Evolutionary conservation across 148 eudicot species (phyloP).

Genomic region (Rhododendron molle): DNA sequence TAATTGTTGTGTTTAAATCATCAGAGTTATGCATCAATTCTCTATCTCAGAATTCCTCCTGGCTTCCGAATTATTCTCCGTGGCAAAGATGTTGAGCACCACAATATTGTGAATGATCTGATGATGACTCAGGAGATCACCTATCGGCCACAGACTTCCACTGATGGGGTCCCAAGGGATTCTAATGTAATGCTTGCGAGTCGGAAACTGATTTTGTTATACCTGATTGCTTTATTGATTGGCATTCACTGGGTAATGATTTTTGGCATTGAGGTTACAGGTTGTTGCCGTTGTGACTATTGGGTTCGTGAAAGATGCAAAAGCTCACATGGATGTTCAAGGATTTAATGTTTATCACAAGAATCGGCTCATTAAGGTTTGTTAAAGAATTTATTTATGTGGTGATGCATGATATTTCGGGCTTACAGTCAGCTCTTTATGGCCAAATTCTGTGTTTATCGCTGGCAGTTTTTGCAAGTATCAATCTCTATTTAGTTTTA

Average conservation of each 20-base stretch:
- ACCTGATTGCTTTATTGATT: not conserved
- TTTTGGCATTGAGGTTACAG: slow-evolving; percentile 28
- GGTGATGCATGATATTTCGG: not conserved
- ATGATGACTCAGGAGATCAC: slow-evolving; percentile 65
- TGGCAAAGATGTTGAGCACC: slow-evolving; percentile 81
- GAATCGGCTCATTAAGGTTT: slow-evolving; percentile 91
- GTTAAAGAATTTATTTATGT: slow-evolving; percentile 10
- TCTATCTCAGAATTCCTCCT: slow-evolving; percentile 75
- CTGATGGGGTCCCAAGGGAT: slow-evolving; percentile 54
- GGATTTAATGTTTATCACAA: slow-evolving; percentile 98
- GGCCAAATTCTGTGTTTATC: not conserved
- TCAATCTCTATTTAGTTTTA: not conserved
- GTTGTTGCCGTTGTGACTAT: slow-evolving; percentile 76
- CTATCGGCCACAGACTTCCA: slow-evolving; percentile 61
- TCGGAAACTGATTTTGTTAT: slow-evolving; percentile 5
- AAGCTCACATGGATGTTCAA: slow-evolving; percentile 84
- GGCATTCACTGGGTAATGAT: not conserved
- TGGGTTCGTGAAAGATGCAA: slow-evolving; percentile 95
- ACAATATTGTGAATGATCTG: slow-evolving; percentile 81
- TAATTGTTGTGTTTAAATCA: slow-evolving; percentile 12
- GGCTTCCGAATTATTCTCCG: slow-evolving; percentile 76
- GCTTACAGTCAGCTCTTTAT: not conserved
- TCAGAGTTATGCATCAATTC: slow-evolving; percentile 91
- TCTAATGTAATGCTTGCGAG: slow-evolving; percentile 45
- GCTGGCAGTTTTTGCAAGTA: not conserved